Conservation (phyloP, 163 green algal genomes). For the Chlamydomonas reinhardtii region DNA sequence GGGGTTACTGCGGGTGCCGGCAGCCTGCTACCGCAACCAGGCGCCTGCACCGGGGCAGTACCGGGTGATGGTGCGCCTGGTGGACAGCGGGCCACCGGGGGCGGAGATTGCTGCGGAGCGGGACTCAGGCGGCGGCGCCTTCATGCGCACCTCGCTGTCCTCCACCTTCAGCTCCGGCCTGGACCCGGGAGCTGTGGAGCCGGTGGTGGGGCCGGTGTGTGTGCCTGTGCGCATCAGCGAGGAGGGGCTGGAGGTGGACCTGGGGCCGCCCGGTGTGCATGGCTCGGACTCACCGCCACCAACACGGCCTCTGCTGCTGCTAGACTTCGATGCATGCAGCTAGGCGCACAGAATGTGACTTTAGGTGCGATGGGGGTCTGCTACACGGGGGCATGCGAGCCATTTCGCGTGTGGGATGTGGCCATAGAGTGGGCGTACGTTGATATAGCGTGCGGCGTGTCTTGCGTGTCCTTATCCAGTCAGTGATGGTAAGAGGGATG, state of each 20-base stretch:
- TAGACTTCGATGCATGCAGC: slow-evolving; percentile 41
- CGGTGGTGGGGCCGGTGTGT: not conserved
- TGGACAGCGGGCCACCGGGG: not conserved
- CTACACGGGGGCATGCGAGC: too few species aligned
- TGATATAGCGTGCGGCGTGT: too few species aligned
- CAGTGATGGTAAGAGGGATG: too few species aligned
- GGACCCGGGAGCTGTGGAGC: too few species aligned
- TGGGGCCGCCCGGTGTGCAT: not conserved
- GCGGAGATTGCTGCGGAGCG: not conserved
- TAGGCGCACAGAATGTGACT: not conserved
- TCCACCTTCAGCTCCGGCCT: too few species aligned
- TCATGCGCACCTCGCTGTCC: too few species aligned
- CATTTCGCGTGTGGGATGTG: too few species aligned
- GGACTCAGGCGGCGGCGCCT: too few species aligned
- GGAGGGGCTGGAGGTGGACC: not conserved
- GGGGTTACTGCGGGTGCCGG: not conserved
- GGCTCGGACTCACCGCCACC: too few species aligned
- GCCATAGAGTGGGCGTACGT: too few species aligned
- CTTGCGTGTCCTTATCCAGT: too few species aligned
- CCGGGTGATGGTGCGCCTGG: slow-evolving; percentile 15
- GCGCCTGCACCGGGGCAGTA: slow-evolving; percentile 43
- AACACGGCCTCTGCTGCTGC: not conserved
- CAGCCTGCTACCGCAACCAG: slow-evolving; percentile 37
- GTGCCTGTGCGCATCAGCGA: not conserved
- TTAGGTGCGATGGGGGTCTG: too few species aligned